Conservation (phyloP, 164 flowering plant genomes). For the Berberis thunbergii region DNA sequence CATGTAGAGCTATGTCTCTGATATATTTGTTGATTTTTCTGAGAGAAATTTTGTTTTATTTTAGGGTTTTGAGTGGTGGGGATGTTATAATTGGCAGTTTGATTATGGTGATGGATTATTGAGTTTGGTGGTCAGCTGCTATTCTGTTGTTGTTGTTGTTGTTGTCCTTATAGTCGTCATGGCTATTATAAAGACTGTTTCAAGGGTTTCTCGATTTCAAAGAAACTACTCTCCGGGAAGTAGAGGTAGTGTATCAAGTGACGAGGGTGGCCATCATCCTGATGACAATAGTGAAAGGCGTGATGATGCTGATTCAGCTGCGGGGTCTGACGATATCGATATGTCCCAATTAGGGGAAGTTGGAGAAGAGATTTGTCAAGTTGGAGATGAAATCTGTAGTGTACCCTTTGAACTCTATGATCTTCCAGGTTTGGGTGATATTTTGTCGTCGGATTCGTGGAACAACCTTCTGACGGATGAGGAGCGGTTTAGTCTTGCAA, state of each 20-base stretch:
- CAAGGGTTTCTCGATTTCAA: constrained; percentile 48
- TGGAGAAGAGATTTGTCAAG: constrained; percentile 71
- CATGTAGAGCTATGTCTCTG: too few relatives aligned
- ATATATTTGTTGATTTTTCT: too few relatives aligned
- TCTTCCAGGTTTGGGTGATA: constrained; percentile 56
- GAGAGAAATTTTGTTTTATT: too few relatives aligned
- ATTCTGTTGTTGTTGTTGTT: too few relatives aligned
- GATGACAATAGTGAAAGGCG: constrained; percentile 50
- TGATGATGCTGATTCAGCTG: constrained; percentile 79
- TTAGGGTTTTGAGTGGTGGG: too few relatives aligned
- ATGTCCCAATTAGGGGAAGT: constrained; percentile 70
- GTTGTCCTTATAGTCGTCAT: constrained; percentile 12
- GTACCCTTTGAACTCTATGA: constrained; percentile 79
- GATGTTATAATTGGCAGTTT: too few relatives aligned
- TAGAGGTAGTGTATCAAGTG: constrained; percentile 56
- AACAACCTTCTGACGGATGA: constrained; percentile 77
- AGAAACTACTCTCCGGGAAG: constrained; percentile 3
- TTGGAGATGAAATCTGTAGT: constrained; percentile 58
- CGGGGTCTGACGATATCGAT: constrained; percentile 80
- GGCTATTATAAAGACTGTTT: constrained; percentile 74
- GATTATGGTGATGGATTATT: too few relatives aligned
- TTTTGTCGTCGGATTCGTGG: constrained; percentile 84
- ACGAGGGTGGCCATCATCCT: constrained; percentile 48
- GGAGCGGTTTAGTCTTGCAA: constrained; percentile 59
- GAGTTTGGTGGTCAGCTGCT: too few relatives aligned